Conservation (phyloP, 768 basidiomycete species). For the Lactarius vividus region DNA sequence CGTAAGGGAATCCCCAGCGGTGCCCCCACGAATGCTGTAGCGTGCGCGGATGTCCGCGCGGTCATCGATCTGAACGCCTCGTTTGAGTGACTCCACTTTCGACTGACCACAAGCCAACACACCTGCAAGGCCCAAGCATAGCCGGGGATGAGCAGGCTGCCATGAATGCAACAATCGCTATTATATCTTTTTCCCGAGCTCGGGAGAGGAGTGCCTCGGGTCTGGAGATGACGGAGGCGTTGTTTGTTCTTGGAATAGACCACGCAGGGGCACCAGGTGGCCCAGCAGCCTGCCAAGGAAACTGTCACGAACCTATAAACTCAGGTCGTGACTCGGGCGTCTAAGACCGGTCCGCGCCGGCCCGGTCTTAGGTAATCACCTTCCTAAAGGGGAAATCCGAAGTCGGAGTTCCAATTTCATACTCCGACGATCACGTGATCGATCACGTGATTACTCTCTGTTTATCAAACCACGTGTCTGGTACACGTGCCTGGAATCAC, state of each 20-base stretch:
- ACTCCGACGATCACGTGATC: too few species aligned
- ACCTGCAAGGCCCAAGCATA: slow-evolving; percentile 45
- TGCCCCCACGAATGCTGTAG: slow-evolving; percentile 47
- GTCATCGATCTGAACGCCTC: slow-evolving; percentile 33
- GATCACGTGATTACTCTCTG: too few species aligned
- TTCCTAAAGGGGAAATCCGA: too few species aligned
- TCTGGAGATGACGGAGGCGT: slow-evolving; percentile 39
- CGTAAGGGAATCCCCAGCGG: slow-evolving; percentile 41
- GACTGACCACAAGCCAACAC: slow-evolving; percentile 3
- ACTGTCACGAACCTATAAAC: slow-evolving; percentile 23
- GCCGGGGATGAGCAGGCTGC: slow-evolving; percentile 34
- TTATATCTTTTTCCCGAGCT: slow-evolving; percentile 36
- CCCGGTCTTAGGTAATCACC: too few species aligned
- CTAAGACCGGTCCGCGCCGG: too few species aligned
- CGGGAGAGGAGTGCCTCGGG: slow-evolving; percentile 39
- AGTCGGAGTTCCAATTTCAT: too few species aligned
- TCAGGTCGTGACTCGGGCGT: too few species aligned
- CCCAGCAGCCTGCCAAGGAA: slow-evolving; percentile 33
- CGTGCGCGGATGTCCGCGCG: slow-evolving; percentile 43
- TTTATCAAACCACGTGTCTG: too few species aligned
- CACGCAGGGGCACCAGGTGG: slow-evolving; percentile 44
- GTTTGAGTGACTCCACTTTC: slow-evolving; percentile 22
- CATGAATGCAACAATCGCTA: slow-evolving; percentile 37
- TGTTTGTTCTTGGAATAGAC: slow-evolving; percentile 41
- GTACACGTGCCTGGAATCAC: too few species aligned